phyloP scores from a whole-genome alignment of 257 asterid genomes.

The Gentiana straminea region DNA sequence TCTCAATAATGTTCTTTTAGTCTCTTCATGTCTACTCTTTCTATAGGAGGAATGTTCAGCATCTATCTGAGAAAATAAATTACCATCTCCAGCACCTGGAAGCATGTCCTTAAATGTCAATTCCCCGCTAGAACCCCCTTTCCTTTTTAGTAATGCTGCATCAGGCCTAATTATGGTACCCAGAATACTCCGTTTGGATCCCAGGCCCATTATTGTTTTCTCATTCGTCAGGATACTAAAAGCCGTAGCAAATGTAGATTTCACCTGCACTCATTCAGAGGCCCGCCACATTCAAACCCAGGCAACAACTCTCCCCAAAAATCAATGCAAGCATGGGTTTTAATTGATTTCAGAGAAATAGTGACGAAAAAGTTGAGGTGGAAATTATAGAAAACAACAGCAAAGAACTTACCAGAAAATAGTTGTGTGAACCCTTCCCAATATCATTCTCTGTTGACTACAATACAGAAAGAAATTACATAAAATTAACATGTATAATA shows the following conservation, averaged over 20 bases:
- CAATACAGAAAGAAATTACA: conserved; percentile 13
- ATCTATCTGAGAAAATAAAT: conserved; percentile 12
- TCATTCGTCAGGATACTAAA: conserved; percentile 52
- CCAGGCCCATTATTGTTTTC: conserved; percentile 44
- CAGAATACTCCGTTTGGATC: conserved; percentile 68
- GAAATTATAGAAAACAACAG: background rate
- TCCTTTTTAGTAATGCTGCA: conserved; percentile 63
- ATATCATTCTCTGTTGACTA: conserved; percentile 91
- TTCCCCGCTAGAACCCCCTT: conserved; percentile 62
- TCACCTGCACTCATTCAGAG: conserved; percentile 35
- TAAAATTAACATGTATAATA: too few species aligned
- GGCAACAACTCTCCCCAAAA: too few species aligned
- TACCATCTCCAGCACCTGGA: conserved; percentile 47
- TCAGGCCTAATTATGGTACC: conserved; percentile 84
- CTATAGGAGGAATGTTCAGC: conserved; percentile 14
- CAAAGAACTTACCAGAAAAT: conserved; percentile 24
- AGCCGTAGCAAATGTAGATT: conserved; percentile 91
- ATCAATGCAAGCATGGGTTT: too few species aligned
- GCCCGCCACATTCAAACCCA: too few species aligned
- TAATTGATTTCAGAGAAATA: too few species aligned
- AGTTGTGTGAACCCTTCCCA: conserved; percentile 87
- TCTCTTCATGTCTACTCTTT: too few species aligned
- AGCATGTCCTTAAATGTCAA: conserved; percentile 36
- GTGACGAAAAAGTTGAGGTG: too few species aligned
- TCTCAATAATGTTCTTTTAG: too few species aligned